Evolutionary conservation across 2,329 filamentous ascomycete species (phyloP).

Genomic region (Neofusicoccum sp.): DNA sequence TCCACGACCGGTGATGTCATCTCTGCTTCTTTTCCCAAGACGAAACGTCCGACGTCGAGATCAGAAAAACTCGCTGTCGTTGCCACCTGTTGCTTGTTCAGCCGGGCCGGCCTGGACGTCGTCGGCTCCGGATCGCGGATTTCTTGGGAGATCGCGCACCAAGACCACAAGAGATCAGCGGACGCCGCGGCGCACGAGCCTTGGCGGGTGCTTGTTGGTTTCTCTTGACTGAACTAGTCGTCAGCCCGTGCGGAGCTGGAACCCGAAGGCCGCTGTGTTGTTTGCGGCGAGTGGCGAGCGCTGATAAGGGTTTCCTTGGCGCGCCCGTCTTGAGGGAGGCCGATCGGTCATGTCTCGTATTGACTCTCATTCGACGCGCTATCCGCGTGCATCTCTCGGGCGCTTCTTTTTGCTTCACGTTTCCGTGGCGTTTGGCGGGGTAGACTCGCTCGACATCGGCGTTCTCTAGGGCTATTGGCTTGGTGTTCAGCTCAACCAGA

Average conservation of each 20-base stretch:
- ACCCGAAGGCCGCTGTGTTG: not conserved
- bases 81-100: not conserved
- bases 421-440: too few species aligned
- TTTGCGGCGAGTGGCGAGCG: not conserved
- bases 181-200: not conserved
- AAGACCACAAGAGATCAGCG: not conserved
- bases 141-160: not conserved
- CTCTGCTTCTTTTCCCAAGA: not conserved
- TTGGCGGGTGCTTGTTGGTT: not conserved
- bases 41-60: not conserved
- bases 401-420: too few species aligned
- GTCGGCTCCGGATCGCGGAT: not conserved
- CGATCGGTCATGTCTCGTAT: not conserved
- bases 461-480: not conserved
- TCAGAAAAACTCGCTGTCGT: not conserved
- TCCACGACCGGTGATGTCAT: not conserved
- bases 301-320: slow-evolving; percentile 1
- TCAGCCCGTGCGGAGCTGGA: not conserved
- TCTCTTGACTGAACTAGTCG: not conserved
- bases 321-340: not conserved
- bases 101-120: not conserved
- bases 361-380: not conserved
- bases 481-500: not conserved
- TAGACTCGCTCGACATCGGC: not conserved
- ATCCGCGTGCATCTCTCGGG: too few species aligned